Conservation (phyloP, 352 stramenopile genomes). For the Pseudoperonospora humuli region DNA sequence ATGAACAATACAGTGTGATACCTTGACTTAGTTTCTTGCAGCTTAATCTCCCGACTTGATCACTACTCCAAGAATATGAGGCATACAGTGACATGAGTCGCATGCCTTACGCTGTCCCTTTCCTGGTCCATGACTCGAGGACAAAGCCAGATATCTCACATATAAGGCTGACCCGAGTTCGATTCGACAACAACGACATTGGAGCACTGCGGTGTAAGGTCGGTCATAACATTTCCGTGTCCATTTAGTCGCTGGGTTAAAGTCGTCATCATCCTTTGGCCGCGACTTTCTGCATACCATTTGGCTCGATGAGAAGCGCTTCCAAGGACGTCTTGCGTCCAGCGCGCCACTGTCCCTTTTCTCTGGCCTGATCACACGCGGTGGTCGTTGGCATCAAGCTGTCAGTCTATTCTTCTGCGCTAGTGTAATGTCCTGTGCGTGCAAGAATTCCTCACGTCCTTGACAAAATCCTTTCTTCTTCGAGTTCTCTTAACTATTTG, state of each 20-base stretch:
- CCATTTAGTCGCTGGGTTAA: neutral
- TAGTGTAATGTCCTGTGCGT: neutral
- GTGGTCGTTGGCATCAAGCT: constrained; percentile 17
- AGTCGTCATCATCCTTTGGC: neutral
- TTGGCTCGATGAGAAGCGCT: neutral
- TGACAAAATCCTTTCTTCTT: neutral
- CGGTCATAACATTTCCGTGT: constrained; percentile 1
- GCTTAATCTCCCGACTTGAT: neutral
- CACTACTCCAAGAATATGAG: constrained; percentile 4
- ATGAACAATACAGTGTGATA: no score
- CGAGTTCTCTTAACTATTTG: constrained; percentile 8
- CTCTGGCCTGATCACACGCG: constrained; percentile 14
- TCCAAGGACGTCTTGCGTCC: constrained; percentile 13
- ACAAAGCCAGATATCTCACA: neutral
- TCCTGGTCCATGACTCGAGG: constrained; percentile 5
- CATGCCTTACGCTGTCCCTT: constrained; percentile 4
- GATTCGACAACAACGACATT: constrained; percentile 10
- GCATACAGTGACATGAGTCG: neutral
- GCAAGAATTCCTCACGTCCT: neutral
- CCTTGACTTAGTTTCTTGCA: neutral
- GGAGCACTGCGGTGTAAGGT: no score
- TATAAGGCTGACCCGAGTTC: constrained; percentile 11
- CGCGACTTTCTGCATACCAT: constrained; percentile 3
- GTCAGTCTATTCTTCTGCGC: neutral
- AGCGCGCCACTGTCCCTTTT: constrained; percentile 24